phyloP scores from a whole-genome alignment of 139 green algal genomes.

The Diplosphaera chodatii region DNA sequence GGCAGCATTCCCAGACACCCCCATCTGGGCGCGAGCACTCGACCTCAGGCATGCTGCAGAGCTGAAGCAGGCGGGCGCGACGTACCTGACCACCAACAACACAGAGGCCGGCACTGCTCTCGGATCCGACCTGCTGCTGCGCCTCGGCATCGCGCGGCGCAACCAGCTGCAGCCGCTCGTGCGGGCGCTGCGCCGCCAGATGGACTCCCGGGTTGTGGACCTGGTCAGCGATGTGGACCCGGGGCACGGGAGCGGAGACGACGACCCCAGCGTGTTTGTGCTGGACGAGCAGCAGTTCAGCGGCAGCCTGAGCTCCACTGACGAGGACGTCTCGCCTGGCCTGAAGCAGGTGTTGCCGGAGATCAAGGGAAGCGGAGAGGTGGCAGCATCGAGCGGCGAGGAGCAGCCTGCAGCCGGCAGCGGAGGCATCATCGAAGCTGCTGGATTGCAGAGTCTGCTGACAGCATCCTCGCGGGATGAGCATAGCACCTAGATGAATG shows the following conservation, averaged over 20 bases:
- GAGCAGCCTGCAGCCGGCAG: background rate
- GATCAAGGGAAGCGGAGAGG: background rate
- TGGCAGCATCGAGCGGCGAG: too few relatives aligned
- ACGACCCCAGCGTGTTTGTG: background rate
- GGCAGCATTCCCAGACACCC: slow-evolving; percentile 44
- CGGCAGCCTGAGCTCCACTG: background rate
- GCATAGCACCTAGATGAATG: too few relatives aligned
- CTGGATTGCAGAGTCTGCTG: too few relatives aligned
- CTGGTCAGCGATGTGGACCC: slow-evolving; percentile 3
- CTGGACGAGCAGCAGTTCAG: background rate
- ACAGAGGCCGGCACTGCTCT: slow-evolving; percentile 66
- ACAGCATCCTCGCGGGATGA: too few relatives aligned
- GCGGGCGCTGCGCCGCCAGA: slow-evolving; percentile 27
- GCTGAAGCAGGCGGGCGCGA: slow-evolving; percentile 73
- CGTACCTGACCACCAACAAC: slow-evolving; percentile 35
- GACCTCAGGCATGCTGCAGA: slow-evolving; percentile 71
- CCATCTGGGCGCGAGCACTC: slow-evolving; percentile 69
- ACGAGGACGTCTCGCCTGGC: background rate
- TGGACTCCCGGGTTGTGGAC: slow-evolving; percentile 9
- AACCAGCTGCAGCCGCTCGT: slow-evolving; percentile 18
- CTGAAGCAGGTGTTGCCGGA: slow-evolving; percentile 1
- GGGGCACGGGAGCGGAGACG: background rate
- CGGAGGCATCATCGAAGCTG: background rate
- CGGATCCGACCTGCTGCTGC: slow-evolving; percentile 40
- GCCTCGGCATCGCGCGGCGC: slow-evolving; percentile 27